These are phyloP conservation scores for Yamadazyma pseudoaaseri DNA, from an alignment of 1,139 yeast species.

Conservation along the genomic window DNA sequence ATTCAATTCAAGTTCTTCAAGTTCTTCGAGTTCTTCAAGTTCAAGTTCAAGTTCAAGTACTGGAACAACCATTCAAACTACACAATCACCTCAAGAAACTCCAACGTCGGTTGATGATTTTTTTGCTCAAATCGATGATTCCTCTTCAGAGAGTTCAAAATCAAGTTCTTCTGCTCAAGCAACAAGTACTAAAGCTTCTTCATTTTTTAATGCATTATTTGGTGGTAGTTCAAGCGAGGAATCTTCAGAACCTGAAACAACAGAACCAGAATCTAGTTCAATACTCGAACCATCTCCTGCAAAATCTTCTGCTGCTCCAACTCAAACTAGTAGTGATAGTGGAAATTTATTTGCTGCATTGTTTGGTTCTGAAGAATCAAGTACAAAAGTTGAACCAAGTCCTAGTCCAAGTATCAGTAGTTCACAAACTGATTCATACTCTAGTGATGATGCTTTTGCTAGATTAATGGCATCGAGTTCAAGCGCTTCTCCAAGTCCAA, in stretches of 20 bases:
- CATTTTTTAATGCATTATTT: slow-evolving; percentile 4
- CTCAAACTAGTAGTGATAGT: slow-evolving; percentile 2
- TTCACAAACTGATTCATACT: not conserved
- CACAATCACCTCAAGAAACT: slow-evolving; percentile 4
- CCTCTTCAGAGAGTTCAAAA: slow-evolving; percentile 5
- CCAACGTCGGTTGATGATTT: slow-evolving; percentile 7
- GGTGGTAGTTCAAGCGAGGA: not conserved
- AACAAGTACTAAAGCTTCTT: slow-evolving; percentile 1
- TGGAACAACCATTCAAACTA: slow-evolving; percentile 7
- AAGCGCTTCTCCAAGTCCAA: not conserved
- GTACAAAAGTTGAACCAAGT: not conserved
- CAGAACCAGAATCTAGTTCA: slow-evolving; percentile 1
- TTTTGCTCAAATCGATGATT: slow-evolving; percentile 7
- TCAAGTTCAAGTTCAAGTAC: slow-evolving; percentile 8
- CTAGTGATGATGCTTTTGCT: slow-evolving; percentile 2
- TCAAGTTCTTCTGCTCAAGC: slow-evolving; percentile 9
- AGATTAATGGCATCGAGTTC: slow-evolving; percentile 1
- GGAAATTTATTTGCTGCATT: slow-evolving; percentile 4
- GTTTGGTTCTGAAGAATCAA: not conserved
- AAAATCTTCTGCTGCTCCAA: slow-evolving; percentile 1
- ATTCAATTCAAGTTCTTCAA: slow-evolving; percentile 6
- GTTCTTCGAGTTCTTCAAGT: slow-evolving; percentile 3
- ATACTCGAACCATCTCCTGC: slow-evolving; percentile 1
- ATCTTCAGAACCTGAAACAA: slow-evolving; percentile 1
- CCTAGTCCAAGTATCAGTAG: slow-evolving; percentile 2